Conservation (phyloP, 2,329 filamentous ascomycete genomes). For the Teratosphaeria epicoccoides region DNA sequence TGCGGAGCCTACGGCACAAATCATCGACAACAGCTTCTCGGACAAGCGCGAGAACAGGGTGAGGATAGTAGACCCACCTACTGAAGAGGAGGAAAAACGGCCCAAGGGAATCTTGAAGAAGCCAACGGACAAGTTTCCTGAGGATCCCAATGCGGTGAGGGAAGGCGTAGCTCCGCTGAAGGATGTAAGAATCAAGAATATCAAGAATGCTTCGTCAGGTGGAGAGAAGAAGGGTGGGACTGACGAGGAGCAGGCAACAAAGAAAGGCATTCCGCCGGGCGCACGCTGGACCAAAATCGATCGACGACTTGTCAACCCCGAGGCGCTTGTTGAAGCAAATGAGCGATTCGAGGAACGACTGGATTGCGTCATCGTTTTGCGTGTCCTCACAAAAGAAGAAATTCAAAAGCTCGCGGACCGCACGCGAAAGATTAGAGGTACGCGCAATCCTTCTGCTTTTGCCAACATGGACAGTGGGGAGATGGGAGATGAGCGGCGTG, state of each 20-base stretch:
- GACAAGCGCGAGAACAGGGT: slow-evolving; percentile 31
- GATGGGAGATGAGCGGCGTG: neutral
- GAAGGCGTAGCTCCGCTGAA: slow-evolving; percentile 93
- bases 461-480: neutral
- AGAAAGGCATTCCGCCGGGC: slow-evolving; percentile 42
- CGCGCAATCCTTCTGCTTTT: slow-evolving; percentile 1
- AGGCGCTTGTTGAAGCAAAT: slow-evolving; percentile 73
- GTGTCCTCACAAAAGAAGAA: slow-evolving; percentile 78
- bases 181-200: slow-evolving; percentile 39
- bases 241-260: slow-evolving; percentile 19
- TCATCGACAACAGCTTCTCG: slow-evolving; percentile 25
- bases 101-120: slow-evolving; percentile 80
- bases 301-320: slow-evolving; percentile 77
- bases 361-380: slow-evolving; percentile 85
- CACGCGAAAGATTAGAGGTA: slow-evolving; percentile 65
- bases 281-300: slow-evolving; percentile 92
- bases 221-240: neutral
- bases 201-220: neutral
- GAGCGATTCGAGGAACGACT: slow-evolving; percentile 87
- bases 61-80: slow-evolving; percentile 60
- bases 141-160: slow-evolving; percentile 69
- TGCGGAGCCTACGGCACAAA: slow-evolving; percentile 18
- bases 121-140: slow-evolving; percentile 73
- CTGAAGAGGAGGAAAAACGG: slow-evolving; percentile 54
- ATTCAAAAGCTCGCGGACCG: slow-evolving; percentile 77